Percentiles rank a stretch among this genome's conserved stretches.
These are phyloP conservation scores for Dictyostelium citrinum DNA, from an alignment of 78 protist genomes.

Conservation along the genomic window DNA sequence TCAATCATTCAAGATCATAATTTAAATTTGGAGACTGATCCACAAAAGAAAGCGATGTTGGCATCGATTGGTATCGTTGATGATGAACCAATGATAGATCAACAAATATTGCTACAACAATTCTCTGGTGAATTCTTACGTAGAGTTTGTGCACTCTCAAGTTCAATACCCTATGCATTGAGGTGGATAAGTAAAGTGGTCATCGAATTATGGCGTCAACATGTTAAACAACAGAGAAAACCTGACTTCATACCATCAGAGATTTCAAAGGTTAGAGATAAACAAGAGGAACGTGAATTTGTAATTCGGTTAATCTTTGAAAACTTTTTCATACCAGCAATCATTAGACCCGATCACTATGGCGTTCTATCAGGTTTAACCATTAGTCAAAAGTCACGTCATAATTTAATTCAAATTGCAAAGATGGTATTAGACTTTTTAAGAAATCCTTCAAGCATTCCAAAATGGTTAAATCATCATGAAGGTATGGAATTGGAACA, in stretches of 20 bases:
- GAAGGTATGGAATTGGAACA: not conserved
- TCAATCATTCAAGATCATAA: slow-evolving; percentile 69
- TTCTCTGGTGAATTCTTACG: slow-evolving; percentile 51
- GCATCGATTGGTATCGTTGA: slow-evolving; percentile 38
- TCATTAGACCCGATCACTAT: slow-evolving; percentile 50
- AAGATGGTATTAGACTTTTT: slow-evolving; percentile 49
- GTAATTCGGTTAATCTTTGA: slow-evolving; percentile 34
- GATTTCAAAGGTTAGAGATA: not conserved
- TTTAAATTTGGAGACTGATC: slow-evolving; percentile 54
- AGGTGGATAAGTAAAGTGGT: slow-evolving; percentile 36
- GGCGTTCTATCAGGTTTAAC: slow-evolving; percentile 54
- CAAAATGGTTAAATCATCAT: slow-evolving; percentile 37
- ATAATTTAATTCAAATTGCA: slow-evolving; percentile 66
- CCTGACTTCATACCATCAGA: slow-evolving; percentile 19
- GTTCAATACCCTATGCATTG: slow-evolving; percentile 38
- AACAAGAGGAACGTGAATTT: slow-evolving; percentile 22
- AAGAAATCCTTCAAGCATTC: slow-evolving; percentile 3
- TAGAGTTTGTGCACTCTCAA: slow-evolving; percentile 27
- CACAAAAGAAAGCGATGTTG: slow-evolving; percentile 67
- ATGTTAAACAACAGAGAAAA: slow-evolving; percentile 4
- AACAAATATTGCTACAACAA: slow-evolving; percentile 40
- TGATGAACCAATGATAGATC: slow-evolving; percentile 32
- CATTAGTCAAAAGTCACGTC: slow-evolving; percentile 56
- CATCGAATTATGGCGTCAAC: not conserved
- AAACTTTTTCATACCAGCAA: slow-evolving; percentile 59